Conservation (phyloP, 2,329 filamentous ascomycete species). For the Chaetomiaceae sp. region DNA sequence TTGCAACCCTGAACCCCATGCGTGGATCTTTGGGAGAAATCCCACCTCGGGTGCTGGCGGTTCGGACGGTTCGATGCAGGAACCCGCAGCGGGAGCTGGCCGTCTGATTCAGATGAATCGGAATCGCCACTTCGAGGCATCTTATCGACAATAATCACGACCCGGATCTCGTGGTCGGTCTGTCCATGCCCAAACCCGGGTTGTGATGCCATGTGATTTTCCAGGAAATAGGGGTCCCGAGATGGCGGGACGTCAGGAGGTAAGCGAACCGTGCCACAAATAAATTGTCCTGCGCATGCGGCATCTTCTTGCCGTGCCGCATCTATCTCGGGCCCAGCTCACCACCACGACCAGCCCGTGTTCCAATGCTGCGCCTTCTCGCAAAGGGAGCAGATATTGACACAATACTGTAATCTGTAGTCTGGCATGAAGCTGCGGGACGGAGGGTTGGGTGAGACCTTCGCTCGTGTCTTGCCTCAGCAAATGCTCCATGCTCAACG, state of each 20-base stretch:
- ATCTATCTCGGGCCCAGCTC: conserved; percentile 10
- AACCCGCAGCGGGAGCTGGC: not conserved
- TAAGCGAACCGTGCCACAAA: conserved; percentile 7
- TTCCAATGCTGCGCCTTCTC: no score
- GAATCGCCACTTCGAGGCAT: no score
- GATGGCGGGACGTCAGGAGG: not conserved
- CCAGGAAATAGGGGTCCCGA: conserved; percentile 1
- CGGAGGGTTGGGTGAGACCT: no score
- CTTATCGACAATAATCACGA: no score
- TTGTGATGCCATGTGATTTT: not conserved
- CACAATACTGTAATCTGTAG: no score
- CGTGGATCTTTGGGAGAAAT: conserved; percentile 13
- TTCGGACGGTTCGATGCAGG: conserved; percentile 1
- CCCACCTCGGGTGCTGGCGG: not conserved
- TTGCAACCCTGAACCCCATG: conserved; percentile 4
- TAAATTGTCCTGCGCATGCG: conserved; percentile 2
- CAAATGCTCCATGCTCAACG: no score
- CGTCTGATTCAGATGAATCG: not conserved
- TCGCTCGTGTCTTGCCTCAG: no score
- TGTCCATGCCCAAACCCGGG: no score
- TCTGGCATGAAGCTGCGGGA: no score
- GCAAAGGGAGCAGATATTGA: no score
- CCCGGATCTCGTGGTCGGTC: no score
- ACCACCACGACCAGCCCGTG: no score
- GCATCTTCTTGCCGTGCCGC: conserved; percentile 3